Evolutionary conservation across 345 rosid species (phyloP).

Genomic region (Citrus glauca): DNA sequence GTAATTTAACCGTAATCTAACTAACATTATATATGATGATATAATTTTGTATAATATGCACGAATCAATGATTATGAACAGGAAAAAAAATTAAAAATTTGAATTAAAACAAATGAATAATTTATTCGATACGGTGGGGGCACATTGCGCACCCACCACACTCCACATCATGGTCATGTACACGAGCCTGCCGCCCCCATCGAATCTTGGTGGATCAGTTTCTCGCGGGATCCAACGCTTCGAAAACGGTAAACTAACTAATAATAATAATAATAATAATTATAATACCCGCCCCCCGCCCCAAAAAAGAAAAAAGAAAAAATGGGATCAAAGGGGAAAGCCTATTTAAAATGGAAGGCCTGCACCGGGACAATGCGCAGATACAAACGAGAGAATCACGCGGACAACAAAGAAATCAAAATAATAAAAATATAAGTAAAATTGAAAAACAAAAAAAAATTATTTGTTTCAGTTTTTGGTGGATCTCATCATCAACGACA

Average conservation of each 20-base stretch:
- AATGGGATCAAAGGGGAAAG: neutral
- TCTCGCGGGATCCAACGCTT: neutral
- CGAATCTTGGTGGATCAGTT: neutral
- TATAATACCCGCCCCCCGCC: neutral
- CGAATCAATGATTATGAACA: too few species aligned
- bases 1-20: too few species aligned
- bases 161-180: too few species aligned
- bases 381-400: slow-evolving; percentile 25
- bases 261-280: neutral
- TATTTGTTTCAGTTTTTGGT: slow-evolving; percentile 6
- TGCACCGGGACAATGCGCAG: neutral
- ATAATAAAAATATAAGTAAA: neutral
- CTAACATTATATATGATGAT: too few species aligned
- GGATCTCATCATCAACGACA: slow-evolving; percentile 12
- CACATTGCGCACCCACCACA: too few species aligned
- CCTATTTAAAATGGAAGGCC: slow-evolving; percentile 9
- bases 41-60: too few species aligned
- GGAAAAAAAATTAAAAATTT: too few species aligned
- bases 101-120: too few species aligned
- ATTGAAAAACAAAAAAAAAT: neutral
- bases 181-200: neutral
- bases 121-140: too few species aligned
- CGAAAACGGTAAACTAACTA: neutral
- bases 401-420: slow-evolving; percentile 13
- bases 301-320: neutral